Percentiles rank a stretch among this genome's conserved stretches.
These are phyloP conservation scores for Colletotrichum melonis DNA, from an alignment of 2,329 filamentous ascomycete species.

Conservation along the genomic window DNA sequence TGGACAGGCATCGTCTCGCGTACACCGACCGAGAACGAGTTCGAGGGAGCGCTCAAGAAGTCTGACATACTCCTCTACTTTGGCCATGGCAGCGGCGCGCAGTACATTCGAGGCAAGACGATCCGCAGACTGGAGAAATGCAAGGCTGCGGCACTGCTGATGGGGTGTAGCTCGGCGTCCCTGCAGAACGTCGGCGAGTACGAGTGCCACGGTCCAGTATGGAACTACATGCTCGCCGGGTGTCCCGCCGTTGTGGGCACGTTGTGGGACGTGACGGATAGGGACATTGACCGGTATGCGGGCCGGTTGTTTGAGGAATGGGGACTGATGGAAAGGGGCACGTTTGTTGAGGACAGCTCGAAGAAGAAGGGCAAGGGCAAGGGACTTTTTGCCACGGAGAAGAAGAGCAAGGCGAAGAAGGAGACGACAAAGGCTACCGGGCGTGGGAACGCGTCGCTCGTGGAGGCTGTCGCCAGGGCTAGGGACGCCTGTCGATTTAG, in stretches of 20 bases:
- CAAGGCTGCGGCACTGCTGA: conserved; percentile 82
- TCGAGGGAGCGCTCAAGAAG: conserved; percentile 73
- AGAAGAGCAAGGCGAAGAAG: conserved; percentile 45
- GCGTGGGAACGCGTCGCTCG: conserved; percentile 66
- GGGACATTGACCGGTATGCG: conserved; percentile 95
- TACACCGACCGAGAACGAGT: conserved; percentile 81
- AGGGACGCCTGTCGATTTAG: conserved; percentile 84
- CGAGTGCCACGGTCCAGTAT: conserved; percentile 89
- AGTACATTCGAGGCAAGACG: conserved; percentile 89
- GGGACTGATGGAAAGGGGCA: conserved; percentile 74
- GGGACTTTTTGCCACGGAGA: conserved; percentile 34
- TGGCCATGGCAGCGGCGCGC: conserved; percentile 92
- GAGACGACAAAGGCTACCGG: conserved; percentile 40
- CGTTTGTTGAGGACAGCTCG: conserved; percentile 45
- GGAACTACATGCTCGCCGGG: conserved; percentile 92
- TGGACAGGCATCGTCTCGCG: conserved; percentile 79
- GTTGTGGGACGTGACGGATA: conserved; percentile 97
- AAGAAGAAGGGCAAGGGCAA: conserved; percentile 42
- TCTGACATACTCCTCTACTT: conserved; percentile 90
- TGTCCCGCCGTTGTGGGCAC: conserved; percentile 90
- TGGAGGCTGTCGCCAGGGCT: conserved; percentile 83
- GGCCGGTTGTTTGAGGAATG: conserved; percentile 83
- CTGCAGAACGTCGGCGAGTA: conserved; percentile 86
- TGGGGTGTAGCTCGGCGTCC: conserved; percentile 92
- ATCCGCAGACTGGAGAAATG: conserved; percentile 83